Percentiles rank a stretch among this genome's conserved stretches.
Evolutionary conservation across 768 basidiomycete genomes (phyloP).

Genomic region (Amyloporia xantha): DNA sequence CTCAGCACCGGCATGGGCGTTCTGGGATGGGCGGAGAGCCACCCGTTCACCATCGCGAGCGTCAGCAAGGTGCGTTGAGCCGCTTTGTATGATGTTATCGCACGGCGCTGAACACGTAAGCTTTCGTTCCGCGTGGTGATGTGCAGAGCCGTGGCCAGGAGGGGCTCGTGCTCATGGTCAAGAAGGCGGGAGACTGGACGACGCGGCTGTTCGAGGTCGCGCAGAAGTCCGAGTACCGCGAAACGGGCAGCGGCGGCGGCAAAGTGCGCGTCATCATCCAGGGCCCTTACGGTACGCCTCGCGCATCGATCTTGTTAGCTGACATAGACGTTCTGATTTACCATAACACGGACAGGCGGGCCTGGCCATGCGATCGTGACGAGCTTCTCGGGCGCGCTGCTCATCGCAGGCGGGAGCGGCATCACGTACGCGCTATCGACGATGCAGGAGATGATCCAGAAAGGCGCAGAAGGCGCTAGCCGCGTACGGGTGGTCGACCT

Average conservation of each 20-base stretch:
- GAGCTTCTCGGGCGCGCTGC: conserved; percentile 46
- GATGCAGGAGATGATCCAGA: conserved; percentile 44
- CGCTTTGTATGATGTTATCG: neutral
- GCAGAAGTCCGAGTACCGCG: conserved; percentile 7
- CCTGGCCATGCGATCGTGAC: conserved; percentile 39
- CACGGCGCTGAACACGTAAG: neutral
- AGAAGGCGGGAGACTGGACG: conserved; percentile 48
- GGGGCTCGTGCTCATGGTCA: conserved; percentile 45
- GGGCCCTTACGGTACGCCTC: conserved; percentile 43
- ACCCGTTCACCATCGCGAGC: conserved; percentile 22
- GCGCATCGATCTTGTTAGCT: too few relatives aligned
- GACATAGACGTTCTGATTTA: too few relatives aligned
- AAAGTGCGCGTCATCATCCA: conserved; percentile 39
- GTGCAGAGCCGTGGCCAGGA: conserved; percentile 1
- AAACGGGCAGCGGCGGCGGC: neutral
- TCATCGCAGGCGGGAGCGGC: conserved; percentile 57
- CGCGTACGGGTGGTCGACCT: conserved; percentile 42
- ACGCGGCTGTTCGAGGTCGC: conserved; percentile 35
- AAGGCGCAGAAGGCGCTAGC: conserved; percentile 28
- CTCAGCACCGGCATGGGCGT: conserved; percentile 34
- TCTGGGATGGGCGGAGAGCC: conserved; percentile 34
- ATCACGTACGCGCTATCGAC: conserved; percentile 49
- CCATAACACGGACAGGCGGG: too few relatives aligned
- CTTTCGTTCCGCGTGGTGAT: neutral
- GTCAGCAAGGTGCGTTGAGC: conserved; percentile 7